Evolutionary conservation across 2,329 filamentous ascomycete species (phyloP).

Genomic region (Lithohypha guttulata): DNA sequence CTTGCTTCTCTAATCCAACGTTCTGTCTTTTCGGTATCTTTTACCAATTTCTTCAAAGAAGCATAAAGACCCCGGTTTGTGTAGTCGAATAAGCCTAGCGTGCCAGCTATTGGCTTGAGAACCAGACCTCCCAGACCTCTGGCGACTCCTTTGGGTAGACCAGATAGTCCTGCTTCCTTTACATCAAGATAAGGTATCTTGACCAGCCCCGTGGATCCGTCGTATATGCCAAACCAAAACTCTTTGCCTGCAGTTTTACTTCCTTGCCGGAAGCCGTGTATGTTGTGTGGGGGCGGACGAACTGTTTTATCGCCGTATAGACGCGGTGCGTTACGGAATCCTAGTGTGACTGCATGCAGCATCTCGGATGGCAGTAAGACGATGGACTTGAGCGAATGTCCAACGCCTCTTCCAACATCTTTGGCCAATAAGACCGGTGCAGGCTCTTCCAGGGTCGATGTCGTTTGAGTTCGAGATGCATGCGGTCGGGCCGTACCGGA

Average conservation of each 20-base stretch:
- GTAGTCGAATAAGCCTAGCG: constrained; percentile 33
- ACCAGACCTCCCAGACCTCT: constrained; percentile 37
- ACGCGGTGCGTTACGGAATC: constrained; percentile 43
- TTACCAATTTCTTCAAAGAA: constrained; percentile 29
- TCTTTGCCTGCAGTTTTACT: constrained; percentile 35
- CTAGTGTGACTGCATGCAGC: constrained; percentile 40
- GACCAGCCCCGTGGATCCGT: constrained; percentile 36
- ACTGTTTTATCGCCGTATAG: constrained; percentile 43
- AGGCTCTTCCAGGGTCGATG: constrained; percentile 8
- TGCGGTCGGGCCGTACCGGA: background rate
- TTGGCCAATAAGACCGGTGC: constrained; percentile 14
- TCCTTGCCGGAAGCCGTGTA: constrained; percentile 40
- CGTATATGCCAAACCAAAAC: constrained; percentile 34
- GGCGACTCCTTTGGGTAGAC: constrained; percentile 34
- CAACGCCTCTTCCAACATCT: constrained; percentile 18
- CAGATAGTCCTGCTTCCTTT: constrained; percentile 31
- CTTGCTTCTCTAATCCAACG: constrained; percentile 27
- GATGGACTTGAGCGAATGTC: constrained; percentile 18
- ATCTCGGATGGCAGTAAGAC: constrained; percentile 36
- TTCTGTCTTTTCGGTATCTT: constrained; percentile 28
- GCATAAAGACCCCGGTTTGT: constrained; percentile 34
- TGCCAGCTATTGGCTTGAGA: constrained; percentile 35
- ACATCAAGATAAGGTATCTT: constrained; percentile 35
- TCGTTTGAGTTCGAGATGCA: constrained; percentile 5
- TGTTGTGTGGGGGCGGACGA: constrained; percentile 29